Evolutionary conservation across 2,329 filamentous ascomycete genomes (phyloP), one percentile per base, ranked within the genome.

Genomic region (Atkinsonella texensis): DNA sequence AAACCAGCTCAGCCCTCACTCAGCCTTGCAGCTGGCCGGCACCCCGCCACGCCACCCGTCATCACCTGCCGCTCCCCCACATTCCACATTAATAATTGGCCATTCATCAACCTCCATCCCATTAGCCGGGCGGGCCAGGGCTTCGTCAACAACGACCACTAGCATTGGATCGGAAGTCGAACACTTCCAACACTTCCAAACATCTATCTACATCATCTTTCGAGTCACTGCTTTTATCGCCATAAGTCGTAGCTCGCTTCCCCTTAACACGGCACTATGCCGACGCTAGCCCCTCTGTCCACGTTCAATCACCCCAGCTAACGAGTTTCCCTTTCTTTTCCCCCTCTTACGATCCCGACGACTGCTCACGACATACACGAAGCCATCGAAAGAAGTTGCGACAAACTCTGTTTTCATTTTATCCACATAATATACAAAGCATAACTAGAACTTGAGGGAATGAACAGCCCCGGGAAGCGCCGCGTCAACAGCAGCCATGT

Each of bases 391-490:
- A 28, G 28, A 28, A 28, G 28, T 28, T 28, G 7, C 28, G 28
- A 8, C 28, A 28, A 6, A 28, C 1, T 6, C 28, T 8, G 28
- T 28, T 8, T 8, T 28, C 7, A 6, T 28, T 28, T 28, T 6
- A 28, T 28, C 28, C 7, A 4, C 7, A 28, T 6, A 8, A 28
- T 4, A 28, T 8, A 28, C 28, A 28, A 28, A 38, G 35, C 35
- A 38, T 38, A 38, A 17, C 17, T 31, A 42, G 28, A 42, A 42
- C n/a, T 23, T 13, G 4, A 38, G n/a, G 17, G 6, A n/a, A 52
- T 53, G 48, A 33, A 65, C 55, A 57, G 63, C 44, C 63, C 71
- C 46, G 71, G 76, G 54, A 75, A 73, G 63, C 71, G 72, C 59
- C 71, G 72, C 55, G 65, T 62, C 51, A 61, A 60, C 49, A 55